Conservation (phyloP, 1,139 yeast species). For the Saccharomycopsis hybrid region DNA sequence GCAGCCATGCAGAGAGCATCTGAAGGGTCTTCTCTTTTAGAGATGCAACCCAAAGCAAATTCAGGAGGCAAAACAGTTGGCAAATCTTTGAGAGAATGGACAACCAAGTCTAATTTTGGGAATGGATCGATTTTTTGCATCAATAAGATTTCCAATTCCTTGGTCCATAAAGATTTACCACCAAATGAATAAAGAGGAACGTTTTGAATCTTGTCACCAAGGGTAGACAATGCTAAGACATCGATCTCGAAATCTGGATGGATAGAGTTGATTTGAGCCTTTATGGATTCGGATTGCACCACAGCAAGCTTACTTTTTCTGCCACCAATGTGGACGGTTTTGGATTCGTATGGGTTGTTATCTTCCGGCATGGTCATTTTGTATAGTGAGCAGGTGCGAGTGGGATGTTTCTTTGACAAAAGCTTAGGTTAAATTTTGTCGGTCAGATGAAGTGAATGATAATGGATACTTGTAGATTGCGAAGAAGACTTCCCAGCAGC, state of each 20-base stretch:
- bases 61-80: conserved; percentile 90
- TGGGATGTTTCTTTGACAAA: too few species aligned
- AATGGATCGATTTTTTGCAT: conserved; percentile 55
- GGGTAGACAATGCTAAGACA: conserved; percentile 72
- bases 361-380: conserved; percentile 16
- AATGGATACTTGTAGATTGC: too few species aligned
- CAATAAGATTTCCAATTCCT: conserved; percentile 78
- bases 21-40: conserved; percentile 83
- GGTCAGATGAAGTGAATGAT: too few species aligned
- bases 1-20: conserved; percentile 85
- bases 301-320: conserved; percentile 85
- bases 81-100: conserved; percentile 91
- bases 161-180: conserved; percentile 94
- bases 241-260: conserved; percentile 63
- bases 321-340: conserved; percentile 58
- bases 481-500: too few species aligned
- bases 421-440: too few species aligned
- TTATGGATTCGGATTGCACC: conserved; percentile 73
- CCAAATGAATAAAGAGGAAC: conserved; percentile 91
- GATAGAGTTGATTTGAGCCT: conserved; percentile 46
- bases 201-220: conserved; percentile 83
- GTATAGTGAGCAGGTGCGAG: not conserved
- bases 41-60: conserved; percentile 81
- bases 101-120: conserved; percentile 78
- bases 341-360: conserved; percentile 16